Percentiles rank a stretch among this genome's conserved stretches.
Conservation (phyloP, 208 protist genomes). For the Crithidia expoeki region DNA sequence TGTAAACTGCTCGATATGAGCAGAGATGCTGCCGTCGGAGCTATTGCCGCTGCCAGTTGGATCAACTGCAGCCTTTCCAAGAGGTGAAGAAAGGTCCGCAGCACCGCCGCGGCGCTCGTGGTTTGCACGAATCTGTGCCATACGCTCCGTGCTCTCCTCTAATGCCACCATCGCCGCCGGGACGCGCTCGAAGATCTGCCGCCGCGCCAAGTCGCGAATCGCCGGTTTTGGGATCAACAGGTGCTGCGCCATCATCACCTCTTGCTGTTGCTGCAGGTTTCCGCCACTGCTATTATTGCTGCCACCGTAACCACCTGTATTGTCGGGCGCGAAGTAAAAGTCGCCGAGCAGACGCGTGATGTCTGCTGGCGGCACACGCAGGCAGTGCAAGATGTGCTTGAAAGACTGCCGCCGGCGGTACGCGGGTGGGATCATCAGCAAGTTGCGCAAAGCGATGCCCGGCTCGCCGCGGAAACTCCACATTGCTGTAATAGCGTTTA, state of each 20-base stretch:
- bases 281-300: not conserved
- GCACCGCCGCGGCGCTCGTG: conserved; percentile 11
- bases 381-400: conserved; percentile 71
- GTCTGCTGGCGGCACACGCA: conserved; percentile 67
- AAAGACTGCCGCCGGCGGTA: conserved; percentile 83
- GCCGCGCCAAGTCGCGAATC: conserved; percentile 71
- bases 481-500: conserved; percentile 88
- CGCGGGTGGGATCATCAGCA: conserved; percentile 70
- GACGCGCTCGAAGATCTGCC: conserved; percentile 67
- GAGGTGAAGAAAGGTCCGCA: not conserved
- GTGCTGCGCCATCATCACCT: conserved; percentile 65
- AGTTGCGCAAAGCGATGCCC: conserved; percentile 70
- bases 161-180: conserved; percentile 65
- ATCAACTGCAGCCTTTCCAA: not conserved
- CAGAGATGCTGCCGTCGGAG: conserved; percentile 1
- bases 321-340: conserved; percentile 70
- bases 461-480: conserved; percentile 83
- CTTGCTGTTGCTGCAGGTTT: conserved; percentile 29
- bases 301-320: conserved; percentile 5
- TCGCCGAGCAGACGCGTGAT: conserved; percentile 55
- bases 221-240: conserved; percentile 75
- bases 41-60: not conserved
- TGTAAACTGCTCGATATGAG: not conserved
- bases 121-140: conserved; percentile 40
- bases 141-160: conserved; percentile 59